Conservation (phyloP, 2,329 filamentous ascomycete species). For the Emericellopsis atlantica region DNA sequence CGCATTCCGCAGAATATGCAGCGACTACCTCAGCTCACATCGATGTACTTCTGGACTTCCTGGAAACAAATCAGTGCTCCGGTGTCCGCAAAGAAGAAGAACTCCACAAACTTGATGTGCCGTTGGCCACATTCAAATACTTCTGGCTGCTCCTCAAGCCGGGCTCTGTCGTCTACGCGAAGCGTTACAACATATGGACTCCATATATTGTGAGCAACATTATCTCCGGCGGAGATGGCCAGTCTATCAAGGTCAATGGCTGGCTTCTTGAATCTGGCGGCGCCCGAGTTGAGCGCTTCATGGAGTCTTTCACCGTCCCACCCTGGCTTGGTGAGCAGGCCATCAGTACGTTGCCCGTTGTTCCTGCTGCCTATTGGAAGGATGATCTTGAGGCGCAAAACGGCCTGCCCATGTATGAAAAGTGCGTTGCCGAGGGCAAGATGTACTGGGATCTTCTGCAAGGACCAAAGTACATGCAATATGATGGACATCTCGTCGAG, state of each 20-base stretch:
- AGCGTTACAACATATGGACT: conserved; percentile 24
- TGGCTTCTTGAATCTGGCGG: conserved; percentile 27
- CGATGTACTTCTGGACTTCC: conserved; percentile 28
- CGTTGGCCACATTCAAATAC: conserved; percentile 29
- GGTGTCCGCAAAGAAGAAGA: conserved; percentile 25
- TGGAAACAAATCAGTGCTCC: conserved; percentile 23
- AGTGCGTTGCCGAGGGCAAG: conserved; percentile 26
- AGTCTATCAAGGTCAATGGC: conserved; percentile 18
- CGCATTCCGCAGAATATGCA: conserved; percentile 26
- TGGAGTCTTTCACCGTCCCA: conserved; percentile 20
- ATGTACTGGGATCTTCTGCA: conserved; percentile 34
- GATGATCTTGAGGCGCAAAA: conserved; percentile 19
- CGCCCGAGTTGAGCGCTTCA: conserved; percentile 20
- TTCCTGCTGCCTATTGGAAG: conserved; percentile 29
- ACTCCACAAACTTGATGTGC: conserved; percentile 21
- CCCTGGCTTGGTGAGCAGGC: conserved; percentile 30
- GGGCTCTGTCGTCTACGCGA: conserved; percentile 28
- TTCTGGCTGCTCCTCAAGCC: conserved; percentile 34
- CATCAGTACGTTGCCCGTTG: conserved; percentile 24
- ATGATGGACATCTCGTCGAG: conserved; percentile 26
- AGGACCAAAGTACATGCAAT: conserved; percentile 30
- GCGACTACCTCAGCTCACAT: conserved; percentile 28
- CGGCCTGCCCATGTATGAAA: conserved; percentile 19
- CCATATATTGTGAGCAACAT: conserved; percentile 27
- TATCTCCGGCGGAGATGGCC: conserved; percentile 5